Base-by-base conservation (phyloP, 441 rosid species). In the Pelargonium australe region DNA sequence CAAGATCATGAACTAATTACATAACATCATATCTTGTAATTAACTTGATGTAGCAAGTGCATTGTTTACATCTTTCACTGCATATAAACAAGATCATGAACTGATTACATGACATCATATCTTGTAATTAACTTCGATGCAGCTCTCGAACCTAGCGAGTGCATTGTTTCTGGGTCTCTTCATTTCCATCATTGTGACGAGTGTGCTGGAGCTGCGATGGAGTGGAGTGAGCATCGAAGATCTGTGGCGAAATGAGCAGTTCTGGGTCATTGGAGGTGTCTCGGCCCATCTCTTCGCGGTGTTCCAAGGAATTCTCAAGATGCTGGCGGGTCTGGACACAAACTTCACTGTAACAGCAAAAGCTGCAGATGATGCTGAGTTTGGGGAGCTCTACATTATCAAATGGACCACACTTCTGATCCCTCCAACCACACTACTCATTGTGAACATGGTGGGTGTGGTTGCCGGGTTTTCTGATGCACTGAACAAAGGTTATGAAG, bases 181-280 rank as follows among this genome's bases (percentile, higher is more conserved):
- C 78, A 73, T 91, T 31, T 88, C 92, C 63, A 95, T 95, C 19
- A 92, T 91, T 17, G 88, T 88, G 17, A 92, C 99, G 0, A 78
- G 97, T 68, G 81, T 89, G 60, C 88, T 92, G 0, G 99, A 95
- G 77, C 89, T 95, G 90, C 93, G 83, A 73, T 95, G 99, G 99
- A 92, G 99, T 11, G 90, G 90, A 9, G 99, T 95, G 7, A 96
- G 97, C 9, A 89, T 92, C 63, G 87, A 95, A 34, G 96, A 90
- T 75, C 87, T 96, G 95, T 95, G 99, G 99, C 88, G 99, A 76
- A 95, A 95, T 7, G 97, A 95, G 83, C 99, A 95, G 82, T 95
- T 95, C 71, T 95, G 99, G 99, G 99, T 95, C 66, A 95, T 95
- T 3, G 98, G 99, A 37, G 99, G 98, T 0, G 91, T 77, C 14